These are phyloP conservation scores for Aureobasidium vineae DNA, from an alignment of 2,329 filamentous ascomycete species.

Conservation along the genomic window DNA sequence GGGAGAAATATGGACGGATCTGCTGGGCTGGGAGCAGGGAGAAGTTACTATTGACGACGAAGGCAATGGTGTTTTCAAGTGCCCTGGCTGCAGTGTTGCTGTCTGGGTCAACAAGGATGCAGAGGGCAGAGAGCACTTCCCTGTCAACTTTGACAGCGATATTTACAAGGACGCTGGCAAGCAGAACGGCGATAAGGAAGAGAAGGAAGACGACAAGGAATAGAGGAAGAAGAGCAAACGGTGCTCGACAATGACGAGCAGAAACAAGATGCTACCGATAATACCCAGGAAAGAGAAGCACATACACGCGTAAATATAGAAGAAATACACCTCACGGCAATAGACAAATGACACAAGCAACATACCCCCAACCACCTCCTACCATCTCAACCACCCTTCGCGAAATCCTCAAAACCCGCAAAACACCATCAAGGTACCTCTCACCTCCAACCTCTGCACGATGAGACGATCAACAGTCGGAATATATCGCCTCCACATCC, in stretches of 20 bases:
- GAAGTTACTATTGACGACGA: conserved; percentile 59
- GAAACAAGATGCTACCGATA: neutral
- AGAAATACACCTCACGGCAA: neutral
- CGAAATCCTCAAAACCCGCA: neutral
- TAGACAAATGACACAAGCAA: neutral
- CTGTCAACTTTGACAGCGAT: conserved; percentile 34
- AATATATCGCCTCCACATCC: neutral
- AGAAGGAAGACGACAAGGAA: conserved; percentile 8
- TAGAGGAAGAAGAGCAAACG: neutral
- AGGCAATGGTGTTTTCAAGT: conserved; percentile 60
- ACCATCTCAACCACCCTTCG: neutral
- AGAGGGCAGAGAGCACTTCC: conserved; percentile 52
- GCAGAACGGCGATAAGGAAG: conserved; percentile 5
- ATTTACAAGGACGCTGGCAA: conserved; percentile 28
- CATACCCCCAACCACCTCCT: too few species aligned
- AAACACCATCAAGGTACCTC: neutral
- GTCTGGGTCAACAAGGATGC: conserved; percentile 62
- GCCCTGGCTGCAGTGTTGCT: conserved; percentile 55
- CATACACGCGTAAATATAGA: neutral
- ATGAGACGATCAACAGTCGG: too few species aligned
- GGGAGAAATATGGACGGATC: conserved; percentile 63
- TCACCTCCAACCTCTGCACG: neutral
- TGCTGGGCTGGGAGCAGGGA: conserved; percentile 57
- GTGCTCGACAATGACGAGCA: neutral
- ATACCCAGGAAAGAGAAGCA: neutral